Evolutionary conservation across 768 basidiomycete species (phyloP).

Genomic region (Sporobolomyces roseus): DNA sequence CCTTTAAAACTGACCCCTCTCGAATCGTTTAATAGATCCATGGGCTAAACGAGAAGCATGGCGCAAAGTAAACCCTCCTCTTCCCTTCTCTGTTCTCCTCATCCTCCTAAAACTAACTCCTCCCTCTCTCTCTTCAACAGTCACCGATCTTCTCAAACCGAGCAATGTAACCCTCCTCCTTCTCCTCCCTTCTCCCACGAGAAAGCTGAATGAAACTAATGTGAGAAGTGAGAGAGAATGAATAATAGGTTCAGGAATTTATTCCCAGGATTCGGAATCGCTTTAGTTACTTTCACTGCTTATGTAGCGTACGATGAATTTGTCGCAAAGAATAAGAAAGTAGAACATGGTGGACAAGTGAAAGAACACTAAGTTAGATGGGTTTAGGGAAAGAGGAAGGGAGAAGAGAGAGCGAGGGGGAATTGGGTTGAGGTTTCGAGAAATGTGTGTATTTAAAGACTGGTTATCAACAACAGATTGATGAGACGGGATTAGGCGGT

Average conservation of each 20-base stretch:
- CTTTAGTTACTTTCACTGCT: slow-evolving; percentile 81
- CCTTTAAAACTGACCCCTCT: neutral
- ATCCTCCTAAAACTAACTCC: neutral
- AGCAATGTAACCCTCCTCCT: slow-evolving; percentile 24
- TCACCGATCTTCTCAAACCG: slow-evolving; percentile 34
- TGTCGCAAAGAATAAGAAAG: slow-evolving; percentile 29
- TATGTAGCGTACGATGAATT: slow-evolving; percentile 59
- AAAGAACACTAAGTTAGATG: slow-evolving; percentile 29
- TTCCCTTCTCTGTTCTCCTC: neutral
- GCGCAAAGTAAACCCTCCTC: slow-evolving; percentile 35
- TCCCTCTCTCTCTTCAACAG: slow-evolving; percentile 4
- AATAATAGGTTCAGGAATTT: slow-evolving; percentile 74
- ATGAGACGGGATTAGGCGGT: no score
- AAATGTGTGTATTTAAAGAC: no score
- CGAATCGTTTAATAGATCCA: slow-evolving; percentile 18
- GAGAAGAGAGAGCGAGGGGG: neutral
- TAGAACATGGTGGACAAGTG: no score
- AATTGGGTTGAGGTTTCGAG: no score
- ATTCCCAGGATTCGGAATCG: slow-evolving; percentile 93
- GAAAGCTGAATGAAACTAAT: neutral
- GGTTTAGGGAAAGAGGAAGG: neutral
- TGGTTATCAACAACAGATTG: no score
- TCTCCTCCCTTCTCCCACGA: neutral
- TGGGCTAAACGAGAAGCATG: slow-evolving; percentile 45
- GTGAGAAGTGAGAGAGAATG: neutral